Base-by-base conservation (phyloP, 352 stramenopile genomes). In the Phytophthora cajani region DNA sequence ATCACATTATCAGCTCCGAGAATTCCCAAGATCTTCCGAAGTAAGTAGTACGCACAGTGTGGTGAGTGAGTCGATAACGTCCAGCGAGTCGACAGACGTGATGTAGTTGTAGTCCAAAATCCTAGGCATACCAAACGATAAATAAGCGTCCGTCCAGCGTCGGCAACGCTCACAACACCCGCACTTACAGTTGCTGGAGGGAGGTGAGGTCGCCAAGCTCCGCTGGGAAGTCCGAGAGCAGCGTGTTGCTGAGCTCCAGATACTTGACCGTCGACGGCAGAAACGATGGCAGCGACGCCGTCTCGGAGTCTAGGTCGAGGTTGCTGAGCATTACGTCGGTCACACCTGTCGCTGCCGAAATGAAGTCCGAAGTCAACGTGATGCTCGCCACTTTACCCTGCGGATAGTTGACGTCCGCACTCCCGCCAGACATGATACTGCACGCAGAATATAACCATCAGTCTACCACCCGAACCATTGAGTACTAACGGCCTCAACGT, bases 51-150 rank as follows among this genome's bases (percentile, higher is more conserved):
- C 72, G 16, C 69, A 75, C 72, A 79, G 53, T 2, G 56, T 60
- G 17, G 38, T 67, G 16, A 79, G 64, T 1, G 67, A 68, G 50
- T 79, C 58, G 5, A 75, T 71, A 55, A 65, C 60, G 12, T 73
- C 58, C 36, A 67, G 25, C 11, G 63, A 40, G 38, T 67, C 63
- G 2, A 79, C 59, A 10, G 53, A 71, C 42, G 65, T 70, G 9
- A 80, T 64, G 62, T 78, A 76, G 65, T 80, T 80, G 42, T 78
- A 36, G 42, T 78, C 73, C 38, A 80, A 50, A 25, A 75, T 32
- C 21, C 69, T 77, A 69, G 9, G 44, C 30, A 58, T 60, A 32
- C 17, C 52, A 42, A 52, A 42, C 14, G 3, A 30, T 27, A 23
- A 46, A 33, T 64, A 6, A 42, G 3, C 16, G 25, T 16, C 14